phyloP scores from a whole-genome alignment of 2,329 filamentous ascomycete genomes.

The Stachybotrys chlorohalonatus region DNA sequence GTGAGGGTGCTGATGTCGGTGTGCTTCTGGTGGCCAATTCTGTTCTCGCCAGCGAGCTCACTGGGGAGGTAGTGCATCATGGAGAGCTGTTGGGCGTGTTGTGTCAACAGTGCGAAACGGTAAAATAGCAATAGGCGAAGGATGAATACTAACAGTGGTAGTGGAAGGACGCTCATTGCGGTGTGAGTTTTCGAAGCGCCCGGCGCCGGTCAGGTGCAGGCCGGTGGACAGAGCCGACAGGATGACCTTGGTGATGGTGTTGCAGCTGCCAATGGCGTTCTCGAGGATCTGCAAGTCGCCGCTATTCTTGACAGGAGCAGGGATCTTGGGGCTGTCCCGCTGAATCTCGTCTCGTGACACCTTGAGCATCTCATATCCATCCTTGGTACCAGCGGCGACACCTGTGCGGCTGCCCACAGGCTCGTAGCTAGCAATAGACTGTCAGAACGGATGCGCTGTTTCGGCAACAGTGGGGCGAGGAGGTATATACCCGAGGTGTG shows the following conservation, averaged over 20 bases:
- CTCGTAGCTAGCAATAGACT: slow-evolving; percentile 28
- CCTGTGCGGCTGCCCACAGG: slow-evolving; percentile 39
- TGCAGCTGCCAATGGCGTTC: slow-evolving; percentile 39
- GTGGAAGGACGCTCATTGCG: slow-evolving; percentile 40
- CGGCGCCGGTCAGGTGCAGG: slow-evolving; percentile 32
- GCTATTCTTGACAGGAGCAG: slow-evolving; percentile 37
- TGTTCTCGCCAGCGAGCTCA: slow-evolving; percentile 28
- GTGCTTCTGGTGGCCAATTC: slow-evolving; percentile 46
- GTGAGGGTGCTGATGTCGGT: slow-evolving; percentile 48
- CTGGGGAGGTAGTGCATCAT: slow-evolving; percentile 46
- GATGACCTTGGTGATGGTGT: slow-evolving; percentile 41
- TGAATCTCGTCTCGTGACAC: slow-evolving; percentile 41
- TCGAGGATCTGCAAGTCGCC: slow-evolving; percentile 37
- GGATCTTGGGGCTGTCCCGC: slow-evolving; percentile 34
- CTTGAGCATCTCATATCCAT: slow-evolving; percentile 46
- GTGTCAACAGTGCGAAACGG: not conserved
- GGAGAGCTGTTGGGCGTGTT: slow-evolving; percentile 21
- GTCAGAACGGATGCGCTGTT: too few relatives aligned
- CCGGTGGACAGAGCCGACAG: slow-evolving; percentile 40
- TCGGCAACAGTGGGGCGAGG: not conserved
- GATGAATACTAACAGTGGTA: slow-evolving; percentile 21
- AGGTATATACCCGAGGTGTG: slow-evolving; percentile 37
- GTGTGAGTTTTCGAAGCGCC: slow-evolving; percentile 41
- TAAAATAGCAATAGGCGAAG: not conserved
- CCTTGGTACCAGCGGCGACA: slow-evolving; percentile 36